Conservation (phyloP, 2,329 filamentous ascomycete species). For the Thielaviopsis populi region DNA sequence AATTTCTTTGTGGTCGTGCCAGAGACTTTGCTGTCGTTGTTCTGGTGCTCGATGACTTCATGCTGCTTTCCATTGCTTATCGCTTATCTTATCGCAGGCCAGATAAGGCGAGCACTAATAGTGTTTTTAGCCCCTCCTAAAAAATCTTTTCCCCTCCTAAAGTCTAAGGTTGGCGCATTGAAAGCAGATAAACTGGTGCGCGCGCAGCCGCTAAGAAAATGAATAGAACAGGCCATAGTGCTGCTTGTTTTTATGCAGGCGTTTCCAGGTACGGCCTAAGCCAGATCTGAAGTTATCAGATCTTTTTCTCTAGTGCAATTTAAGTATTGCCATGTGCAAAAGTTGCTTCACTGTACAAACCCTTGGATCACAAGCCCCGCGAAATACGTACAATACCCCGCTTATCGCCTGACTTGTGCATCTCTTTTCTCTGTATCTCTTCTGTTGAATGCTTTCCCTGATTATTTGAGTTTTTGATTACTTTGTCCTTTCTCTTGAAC, state of each 20-base stretch:
- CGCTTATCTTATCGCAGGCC: neutral
- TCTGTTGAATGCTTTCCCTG: neutral
- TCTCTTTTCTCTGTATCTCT: neutral
- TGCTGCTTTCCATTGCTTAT: neutral
- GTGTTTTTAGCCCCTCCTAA: constrained; percentile 19
- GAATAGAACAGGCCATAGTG: neutral
- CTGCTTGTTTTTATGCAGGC: neutral
- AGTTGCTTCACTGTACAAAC: neutral
- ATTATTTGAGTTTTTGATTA: neutral
- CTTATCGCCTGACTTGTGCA: neutral
- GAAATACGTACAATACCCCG: constrained; percentile 10
- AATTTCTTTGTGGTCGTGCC: neutral
- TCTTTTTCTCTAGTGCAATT: neutral
- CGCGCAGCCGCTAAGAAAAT: neutral
- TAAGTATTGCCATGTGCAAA: neutral
- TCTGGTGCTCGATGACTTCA: constrained; percentile 2
- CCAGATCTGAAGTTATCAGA: constrained; percentile 8
- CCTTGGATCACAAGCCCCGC: neutral
- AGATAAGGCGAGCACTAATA: constrained; percentile 16
- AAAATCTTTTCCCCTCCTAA: constrained; percentile 16
- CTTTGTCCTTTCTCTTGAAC: neutral
- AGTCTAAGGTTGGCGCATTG: neutral
- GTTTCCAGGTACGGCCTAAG: neutral
- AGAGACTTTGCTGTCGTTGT: neutral
- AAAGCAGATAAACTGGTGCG: neutral